Evolutionary conservation across 2,329 filamentous ascomycete species (phyloP).

Genomic region (Neurospora sp.): DNA sequence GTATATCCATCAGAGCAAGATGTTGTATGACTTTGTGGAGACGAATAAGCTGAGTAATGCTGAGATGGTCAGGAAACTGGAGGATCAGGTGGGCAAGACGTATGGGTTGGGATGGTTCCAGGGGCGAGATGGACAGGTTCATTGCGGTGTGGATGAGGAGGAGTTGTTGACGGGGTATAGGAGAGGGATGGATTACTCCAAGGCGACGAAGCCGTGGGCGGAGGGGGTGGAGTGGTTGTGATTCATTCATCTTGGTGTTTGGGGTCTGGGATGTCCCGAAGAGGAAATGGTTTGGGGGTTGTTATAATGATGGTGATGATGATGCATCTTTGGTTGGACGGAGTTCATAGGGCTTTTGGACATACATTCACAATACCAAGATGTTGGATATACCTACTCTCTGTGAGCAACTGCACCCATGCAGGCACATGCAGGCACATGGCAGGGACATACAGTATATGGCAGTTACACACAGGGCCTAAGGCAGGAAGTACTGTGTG

Average conservation of each 20-base stretch:
- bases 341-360: not conserved
- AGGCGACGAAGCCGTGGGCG: constrained; percentile 43
- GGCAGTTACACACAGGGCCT: too few species aligned
- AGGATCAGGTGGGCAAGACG: constrained; percentile 45
- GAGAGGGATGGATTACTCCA: constrained; percentile 45
- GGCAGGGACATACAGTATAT: too few species aligned
- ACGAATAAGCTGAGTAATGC: constrained; percentile 53
- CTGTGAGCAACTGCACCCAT: too few species aligned
- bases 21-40: constrained; percentile 66
- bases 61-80: constrained; percentile 53
- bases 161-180: constrained; percentile 56
- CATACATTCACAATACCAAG: not conserved
- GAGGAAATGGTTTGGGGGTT: not conserved
- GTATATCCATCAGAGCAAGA: constrained; percentile 72
- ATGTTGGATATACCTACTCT: not conserved
- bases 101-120: constrained; percentile 73
- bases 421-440: too few species aligned
- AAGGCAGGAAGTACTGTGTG: too few species aligned
- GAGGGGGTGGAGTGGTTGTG: constrained; percentile 28
- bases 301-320: not conserved
- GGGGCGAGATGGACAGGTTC: constrained; percentile 61
- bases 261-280: not conserved
- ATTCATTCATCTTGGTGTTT: not conserved
- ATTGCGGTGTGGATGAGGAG: constrained; percentile 72
- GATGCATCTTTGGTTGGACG: not conserved